These are phyloP conservation scores for Macadamia tetraphylla DNA, from an alignment of 164 flowering plant species.

Conservation along the genomic window DNA sequence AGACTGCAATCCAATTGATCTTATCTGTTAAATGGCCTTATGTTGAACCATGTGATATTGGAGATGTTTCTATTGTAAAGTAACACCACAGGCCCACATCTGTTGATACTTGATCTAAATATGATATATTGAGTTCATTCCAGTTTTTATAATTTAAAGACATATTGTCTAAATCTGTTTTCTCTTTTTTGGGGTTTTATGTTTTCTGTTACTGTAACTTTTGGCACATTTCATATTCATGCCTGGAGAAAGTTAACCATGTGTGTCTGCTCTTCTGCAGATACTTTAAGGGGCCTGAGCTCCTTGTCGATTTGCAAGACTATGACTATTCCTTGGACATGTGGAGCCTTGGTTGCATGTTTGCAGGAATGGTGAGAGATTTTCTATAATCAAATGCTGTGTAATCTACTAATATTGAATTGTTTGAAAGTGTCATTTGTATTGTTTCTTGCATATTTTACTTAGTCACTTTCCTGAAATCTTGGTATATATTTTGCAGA, in stretches of 20 bases:
- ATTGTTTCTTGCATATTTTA: neutral
- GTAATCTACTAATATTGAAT: neutral
- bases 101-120: too few relatives aligned
- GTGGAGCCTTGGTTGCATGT: slow-evolving; percentile 86
- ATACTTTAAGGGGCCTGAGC: slow-evolving; percentile 70
- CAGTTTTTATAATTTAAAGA: neutral
- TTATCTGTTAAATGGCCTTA: too few relatives aligned
- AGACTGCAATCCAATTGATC: too few relatives aligned
- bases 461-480: neutral
- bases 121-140: neutral
- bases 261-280: slow-evolving; percentile 19
- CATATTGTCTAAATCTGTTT: too few relatives aligned
- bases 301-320: slow-evolving; percentile 68
- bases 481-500: slow-evolving; percentile 15
- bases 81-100: too few relatives aligned
- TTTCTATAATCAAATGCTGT: neutral
- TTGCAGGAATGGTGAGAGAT: slow-evolving; percentile 58
- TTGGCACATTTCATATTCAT: neutral
- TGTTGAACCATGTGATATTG: too few relatives aligned
- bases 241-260: neutral
- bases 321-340: slow-evolving; percentile 75
- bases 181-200: too few relatives aligned
- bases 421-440: neutral
- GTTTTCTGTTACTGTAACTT: neutral
- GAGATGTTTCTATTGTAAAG: too few relatives aligned